Evolutionary conservation across 1,139 yeast genomes (phyloP), one percentile per base, ranked within the genome.

Genomic region (Saccharomycopsis hybrid): DNA sequence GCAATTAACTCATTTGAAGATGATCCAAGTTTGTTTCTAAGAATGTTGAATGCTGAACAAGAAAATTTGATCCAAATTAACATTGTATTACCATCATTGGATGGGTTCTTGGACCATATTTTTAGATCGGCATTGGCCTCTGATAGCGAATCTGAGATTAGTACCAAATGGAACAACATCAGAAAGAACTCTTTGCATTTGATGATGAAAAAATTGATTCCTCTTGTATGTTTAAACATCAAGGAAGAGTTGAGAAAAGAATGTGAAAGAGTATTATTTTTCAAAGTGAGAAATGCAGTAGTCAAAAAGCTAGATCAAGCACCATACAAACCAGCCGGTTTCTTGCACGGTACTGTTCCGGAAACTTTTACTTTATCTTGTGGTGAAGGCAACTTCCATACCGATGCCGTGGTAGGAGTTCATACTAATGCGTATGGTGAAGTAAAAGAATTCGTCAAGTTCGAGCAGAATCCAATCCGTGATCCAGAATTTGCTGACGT

Each of bases 11-110:
- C 89, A 54, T 77, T 94, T 59, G 77, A 79, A 3, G 73, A 72
- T 43, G 74, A 79, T 48, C 97, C 98, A 0, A 95, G 88, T 60
- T 70, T 85, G 31, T 85, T 85, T 57, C 72, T 94, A 60, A 78
- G 95, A 60, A 92, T 92, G 96, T 69, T 90, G 48, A 90, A 85
- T 61, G 98, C 98, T 1, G 98, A 92, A 63, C 68, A 73, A 41
- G 64, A 76, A n/a, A 73, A 73, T 55, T 67, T 73, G 54, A 62
- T 67, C 28, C 47, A 47, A 28, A 52, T 52, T 32, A 45, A 36
- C 9, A 33, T 52, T 28, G 41, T 48, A 2, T 43, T 46, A 28
- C 48, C 43, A 13, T 65, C 68, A 25, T 64, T 59, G 52, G 67
- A 70, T 2, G 66, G 74, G 47, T 67, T 76, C 49, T 68, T 77